Evolutionary conservation across 139 green algal species (phyloP), one percentile per base, ranked within the genome.

Genomic region (Volvox africanus): DNA sequence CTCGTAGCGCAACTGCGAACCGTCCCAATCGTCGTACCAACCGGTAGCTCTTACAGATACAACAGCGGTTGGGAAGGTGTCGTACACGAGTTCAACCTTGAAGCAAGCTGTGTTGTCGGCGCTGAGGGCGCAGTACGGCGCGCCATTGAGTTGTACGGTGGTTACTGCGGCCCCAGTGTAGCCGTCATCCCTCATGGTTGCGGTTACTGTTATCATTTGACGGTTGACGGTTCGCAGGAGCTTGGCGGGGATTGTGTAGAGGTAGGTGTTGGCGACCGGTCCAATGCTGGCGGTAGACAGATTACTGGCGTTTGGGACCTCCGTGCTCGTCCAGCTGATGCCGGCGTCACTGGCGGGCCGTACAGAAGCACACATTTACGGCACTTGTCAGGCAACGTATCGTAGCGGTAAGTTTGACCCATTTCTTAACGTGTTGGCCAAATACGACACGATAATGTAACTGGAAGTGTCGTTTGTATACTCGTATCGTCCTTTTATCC

Each of bases 61-160:
- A 0, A 35, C 73, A 24, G 86, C 86, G 21, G 50, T 84, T 62
- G 86, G 86, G 86, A 84, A 90, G 3, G 28, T 50, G 86, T 62
- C 73, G 30, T 12, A 28, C 2, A 26, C 2, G 9, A 83, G 28
- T 22, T 61, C 55, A 20, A 90, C 33, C 33, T 36, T 79, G 69
- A 68, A 5, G 44, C 86, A 90, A 44, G 50, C 32, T 0, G 19
- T 3, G 0, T 28, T 1, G 30, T 28, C 65, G 65, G 21, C 65
- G 65, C 28, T 16, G 2, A 83, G 86, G 73, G 50, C 61, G 50
- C 86, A 90, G 44, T 22, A 62, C 26, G 86, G 86, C 1, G 86
- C 86, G 30, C 13, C 1, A 55, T 90, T 90, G 50, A 90, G 86
- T 14, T 30, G 73, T 55, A 90, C 86, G 12, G 73, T 90, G 18